These are phyloP conservation scores for Aureobasidium pullulans DNA, from an alignment of 2,329 filamentous ascomycete species.

Conservation along the genomic window DNA sequence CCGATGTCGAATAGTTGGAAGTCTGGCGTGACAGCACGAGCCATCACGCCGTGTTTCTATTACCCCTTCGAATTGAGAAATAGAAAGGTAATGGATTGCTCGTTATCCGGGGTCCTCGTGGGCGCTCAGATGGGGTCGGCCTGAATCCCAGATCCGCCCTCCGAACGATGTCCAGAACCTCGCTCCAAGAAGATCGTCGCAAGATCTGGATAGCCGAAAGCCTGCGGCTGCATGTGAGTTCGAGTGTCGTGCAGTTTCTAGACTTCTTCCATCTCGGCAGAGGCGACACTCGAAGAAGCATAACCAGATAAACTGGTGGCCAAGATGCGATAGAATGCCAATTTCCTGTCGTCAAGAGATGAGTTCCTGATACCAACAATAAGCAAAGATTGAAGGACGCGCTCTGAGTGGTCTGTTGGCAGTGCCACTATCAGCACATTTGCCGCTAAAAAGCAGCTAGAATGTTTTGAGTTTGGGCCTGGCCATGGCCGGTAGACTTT, in stretches of 20 bases:
- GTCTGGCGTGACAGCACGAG: conserved; percentile 9
- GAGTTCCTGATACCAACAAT: background rate
- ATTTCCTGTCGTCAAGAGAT: background rate
- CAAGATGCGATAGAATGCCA: background rate
- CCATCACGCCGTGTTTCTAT: background rate
- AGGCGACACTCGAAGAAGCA: background rate
- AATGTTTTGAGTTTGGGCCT: conserved; percentile 9
- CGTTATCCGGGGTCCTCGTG: conserved; percentile 9
- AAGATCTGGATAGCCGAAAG: background rate
- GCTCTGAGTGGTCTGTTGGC: conserved; percentile 4
- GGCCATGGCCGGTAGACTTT: conserved; percentile 4
- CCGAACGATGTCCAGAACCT: background rate
- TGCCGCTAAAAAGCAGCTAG: background rate
- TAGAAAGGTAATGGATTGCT: conserved; percentile 7
- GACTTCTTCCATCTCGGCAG: background rate
- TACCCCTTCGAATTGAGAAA: conserved; percentile 11
- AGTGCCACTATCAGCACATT: conserved; percentile 11
- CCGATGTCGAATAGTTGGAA: background rate
- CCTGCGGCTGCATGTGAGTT: background rate
- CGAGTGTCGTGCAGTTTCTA: background rate
- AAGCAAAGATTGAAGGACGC: background rate
- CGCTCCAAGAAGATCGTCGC: background rate
- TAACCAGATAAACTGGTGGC: background rate
- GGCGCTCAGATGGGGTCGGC: conserved; percentile 14
- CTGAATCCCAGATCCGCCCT: background rate